Conservation (phyloP, 768 basidiomycete genomes). For the Phanerochaete carnosa region DNA sequence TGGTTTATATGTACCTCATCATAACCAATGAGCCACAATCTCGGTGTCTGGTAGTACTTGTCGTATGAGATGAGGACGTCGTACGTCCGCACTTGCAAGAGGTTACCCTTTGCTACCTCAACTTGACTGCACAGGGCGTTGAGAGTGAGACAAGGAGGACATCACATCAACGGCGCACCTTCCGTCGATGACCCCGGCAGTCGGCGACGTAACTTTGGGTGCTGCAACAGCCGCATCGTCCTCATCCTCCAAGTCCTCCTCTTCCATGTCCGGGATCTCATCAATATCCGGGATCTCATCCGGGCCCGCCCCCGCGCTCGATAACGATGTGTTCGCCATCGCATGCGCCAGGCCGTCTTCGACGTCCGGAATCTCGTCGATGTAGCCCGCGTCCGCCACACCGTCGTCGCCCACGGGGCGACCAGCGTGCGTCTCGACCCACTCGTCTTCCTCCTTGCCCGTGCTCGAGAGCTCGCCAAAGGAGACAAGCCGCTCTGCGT, state of each 20-base stretch:
- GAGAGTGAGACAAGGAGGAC: conserved; percentile 3
- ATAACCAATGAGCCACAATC: conserved; percentile 96
- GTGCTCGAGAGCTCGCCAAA: conserved; percentile 66
- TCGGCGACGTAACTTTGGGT: conserved; percentile 38
- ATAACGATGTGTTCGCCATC: conserved; percentile 25
- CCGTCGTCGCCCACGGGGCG: conserved; percentile 53
- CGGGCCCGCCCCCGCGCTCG: conserved; percentile 28
- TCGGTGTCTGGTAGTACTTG: conserved; percentile 98
- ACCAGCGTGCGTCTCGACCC: conserved; percentile 97
- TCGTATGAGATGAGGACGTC: conserved; percentile 99
- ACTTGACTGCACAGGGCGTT: conserved; percentile 41
- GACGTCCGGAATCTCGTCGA: conserved; percentile 86
- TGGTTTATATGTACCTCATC: conserved; percentile 66
- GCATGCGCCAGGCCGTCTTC: conserved; percentile 45
- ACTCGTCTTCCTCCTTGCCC: conserved; percentile 73
- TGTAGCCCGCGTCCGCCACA: conserved; percentile 56
- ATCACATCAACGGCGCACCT: conserved; percentile 39
- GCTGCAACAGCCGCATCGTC: conserved; percentile 84
- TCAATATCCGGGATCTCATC: conserved; percentile 81
- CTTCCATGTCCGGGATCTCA: conserved; percentile 99
- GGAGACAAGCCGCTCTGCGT: conserved; percentile 86
- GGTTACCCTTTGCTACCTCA: conserved; percentile 72
- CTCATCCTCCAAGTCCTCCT: conserved; percentile 83
- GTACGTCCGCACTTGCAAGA: conserved; percentile 95
- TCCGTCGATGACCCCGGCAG: conserved; percentile 39